A percentile compares a stretch with the other conserved stretches of the same genome.
phyloP scores from a whole-genome alignment of 2,329 filamentous ascomycete genomes.

The Colletotrichum tabaci region DNA sequence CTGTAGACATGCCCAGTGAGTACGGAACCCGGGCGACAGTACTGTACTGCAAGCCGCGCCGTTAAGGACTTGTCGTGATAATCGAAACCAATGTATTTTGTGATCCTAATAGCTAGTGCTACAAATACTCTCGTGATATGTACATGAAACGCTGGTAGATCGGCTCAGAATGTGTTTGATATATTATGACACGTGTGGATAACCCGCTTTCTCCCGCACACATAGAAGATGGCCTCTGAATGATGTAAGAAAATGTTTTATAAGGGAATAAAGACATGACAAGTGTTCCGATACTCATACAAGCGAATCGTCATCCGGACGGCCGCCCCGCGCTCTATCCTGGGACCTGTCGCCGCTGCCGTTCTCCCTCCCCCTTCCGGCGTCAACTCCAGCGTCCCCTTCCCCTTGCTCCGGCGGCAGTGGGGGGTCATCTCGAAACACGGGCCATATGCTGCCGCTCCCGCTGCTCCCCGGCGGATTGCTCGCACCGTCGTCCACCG shows the following conservation, averaged over 20 bases:
- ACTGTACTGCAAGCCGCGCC: background rate
- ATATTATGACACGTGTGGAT: background rate
- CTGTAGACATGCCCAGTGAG: background rate
- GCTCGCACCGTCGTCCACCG: conserved; percentile 41
- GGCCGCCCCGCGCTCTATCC: conserved; percentile 23
- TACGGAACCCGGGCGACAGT: background rate
- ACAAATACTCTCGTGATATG: background rate
- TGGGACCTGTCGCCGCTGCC: conserved; percentile 24
- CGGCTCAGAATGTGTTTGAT: background rate
- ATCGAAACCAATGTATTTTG: too few relatives aligned
- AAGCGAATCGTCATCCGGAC: conserved; percentile 48
- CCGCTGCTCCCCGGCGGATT: conserved; percentile 40
- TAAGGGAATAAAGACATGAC: conserved; percentile 39
- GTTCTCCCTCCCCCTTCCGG: conserved; percentile 14
- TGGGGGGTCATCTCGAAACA: conserved; percentile 31
- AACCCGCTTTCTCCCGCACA: background rate
- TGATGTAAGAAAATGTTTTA: conserved; percentile 27
- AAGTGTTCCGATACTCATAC: conserved; percentile 49
- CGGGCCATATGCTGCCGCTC: conserved; percentile 35
- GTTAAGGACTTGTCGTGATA: background rate
- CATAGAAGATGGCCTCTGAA: background rate
- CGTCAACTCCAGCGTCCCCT: background rate
- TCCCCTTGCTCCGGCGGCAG: background rate
- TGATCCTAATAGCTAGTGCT: background rate
- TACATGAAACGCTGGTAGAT: background rate